Evolutionary conservation across 305 asterid genomes (phyloP).

Genomic region (Nicotiana rustica): DNA sequence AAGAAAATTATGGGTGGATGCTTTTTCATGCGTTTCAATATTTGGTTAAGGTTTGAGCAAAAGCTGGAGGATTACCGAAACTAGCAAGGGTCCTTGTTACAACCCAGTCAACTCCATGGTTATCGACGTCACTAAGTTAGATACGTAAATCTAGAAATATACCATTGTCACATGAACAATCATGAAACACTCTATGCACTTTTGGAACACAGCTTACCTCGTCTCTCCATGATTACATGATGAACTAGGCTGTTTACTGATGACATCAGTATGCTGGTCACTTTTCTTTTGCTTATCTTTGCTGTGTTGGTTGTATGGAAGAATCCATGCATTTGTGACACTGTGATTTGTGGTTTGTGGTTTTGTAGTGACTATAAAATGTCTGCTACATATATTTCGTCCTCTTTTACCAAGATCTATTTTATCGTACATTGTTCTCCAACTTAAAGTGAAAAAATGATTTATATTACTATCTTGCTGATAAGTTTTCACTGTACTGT

Average conservation of each 20-base stretch:
- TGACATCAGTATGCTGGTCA: background rate
- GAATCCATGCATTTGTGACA: background rate
- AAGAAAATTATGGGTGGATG: background rate
- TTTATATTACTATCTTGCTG: background rate
- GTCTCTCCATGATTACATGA: background rate
- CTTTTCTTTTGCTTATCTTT: background rate
- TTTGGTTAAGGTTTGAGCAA: background rate
- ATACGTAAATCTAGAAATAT: background rate
- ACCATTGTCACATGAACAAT: background rate
- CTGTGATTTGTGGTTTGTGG: background rate
- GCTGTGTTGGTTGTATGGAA: background rate
- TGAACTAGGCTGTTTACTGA: background rate
- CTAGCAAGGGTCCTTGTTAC: background rate
- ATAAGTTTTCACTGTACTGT: background rate
- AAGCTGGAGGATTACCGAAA: background rate
- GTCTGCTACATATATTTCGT: background rate
- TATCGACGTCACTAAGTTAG: background rate
- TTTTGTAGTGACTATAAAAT: background rate
- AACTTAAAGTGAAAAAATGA: background rate
- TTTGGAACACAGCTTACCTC: background rate
- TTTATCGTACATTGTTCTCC: background rate
- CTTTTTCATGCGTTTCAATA: constrained; percentile 16
- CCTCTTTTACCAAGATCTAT: background rate
- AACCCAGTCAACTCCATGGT: background rate
- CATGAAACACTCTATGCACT: background rate